Evolutionary conservation across 108 stramenopile species (phyloP), one percentile per base, ranked within the genome.

Genomic region (Pseudonitzschia delicatissima): DNA sequence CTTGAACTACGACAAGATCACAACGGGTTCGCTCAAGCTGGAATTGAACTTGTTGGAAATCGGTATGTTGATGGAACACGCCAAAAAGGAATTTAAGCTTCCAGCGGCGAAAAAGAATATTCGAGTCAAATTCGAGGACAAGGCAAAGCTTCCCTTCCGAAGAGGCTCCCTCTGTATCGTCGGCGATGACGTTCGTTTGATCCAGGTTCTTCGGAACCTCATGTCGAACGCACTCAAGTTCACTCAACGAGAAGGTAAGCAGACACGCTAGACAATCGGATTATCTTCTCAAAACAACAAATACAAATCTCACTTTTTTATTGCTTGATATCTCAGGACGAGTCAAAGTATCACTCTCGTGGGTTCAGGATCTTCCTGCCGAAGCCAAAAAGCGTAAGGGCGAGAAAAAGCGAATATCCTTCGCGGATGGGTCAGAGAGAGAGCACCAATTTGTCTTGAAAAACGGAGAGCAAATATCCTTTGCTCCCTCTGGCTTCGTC

Each of bases 171-270:
- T 32, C 28, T 13, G 17, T 36, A 61, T 77, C 8, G 36, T 80
- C 9, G 85, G 82, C 12, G 85, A 86, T 55, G 62, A 42, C 0
- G 25, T 72, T 2, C 67, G 77, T 12, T 62, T 86, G 4, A 35
- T 39, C 2, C 79, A 86, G 67, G 73, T 78, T 17, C 9, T 82
- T 42, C 73, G 82, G 18, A 86, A 86, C 48, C 33, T 86, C 36
- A 26, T 86, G 25, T 86, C 85, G 1, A 86, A 86, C 55, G 85
- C 82, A 1, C 42, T 86, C 32, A 86, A 86, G 49, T 86, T 86
- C 47, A 80, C 84, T 17, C 66, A 32, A n/a, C 8, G 8, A 27
- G 28, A 36, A 72, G 50, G 50, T 7, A n/a, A n/a, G n/a, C n/a
- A n/a, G n/a, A n/a, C n/a, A n/a, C n/a, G n/a, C n/a, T n/a, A 8